Percentiles rank a stretch among this genome's conserved stretches.
phyloP scores from a whole-genome alignment of 352 stramenopile genomes.

The Phytopythium aichiense region DNA sequence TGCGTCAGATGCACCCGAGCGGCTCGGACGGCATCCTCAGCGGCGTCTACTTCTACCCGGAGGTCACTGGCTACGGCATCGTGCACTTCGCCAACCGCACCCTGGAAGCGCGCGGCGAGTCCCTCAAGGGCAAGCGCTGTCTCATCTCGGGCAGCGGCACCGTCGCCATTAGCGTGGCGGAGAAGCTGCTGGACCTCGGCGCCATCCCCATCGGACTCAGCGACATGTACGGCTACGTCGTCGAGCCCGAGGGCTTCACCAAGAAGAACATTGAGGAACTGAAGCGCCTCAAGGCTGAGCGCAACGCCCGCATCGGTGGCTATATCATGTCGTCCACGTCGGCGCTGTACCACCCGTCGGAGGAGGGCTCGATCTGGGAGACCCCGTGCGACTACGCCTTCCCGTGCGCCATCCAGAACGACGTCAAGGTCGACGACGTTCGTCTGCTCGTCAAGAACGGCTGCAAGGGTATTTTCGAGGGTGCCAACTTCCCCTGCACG shows the following conservation, averaged over 20 bases:
- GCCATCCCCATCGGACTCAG: conserved; percentile 96
- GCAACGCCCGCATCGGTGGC: conserved; percentile 70
- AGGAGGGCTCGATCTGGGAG: conserved; percentile 83
- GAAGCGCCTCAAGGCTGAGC: conserved; percentile 80
- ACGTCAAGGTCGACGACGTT: conserved; percentile 79
- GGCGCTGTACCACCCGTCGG: conserved; percentile 80
- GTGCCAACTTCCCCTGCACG: conserved; percentile 80
- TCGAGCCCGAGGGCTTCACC: conserved; percentile 90
- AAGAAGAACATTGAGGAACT: conserved; percentile 66
- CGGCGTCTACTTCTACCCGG: conserved; percentile 84
- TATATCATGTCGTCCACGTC: conserved; percentile 90
- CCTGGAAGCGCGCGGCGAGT: conserved; percentile 90
- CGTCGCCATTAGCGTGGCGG: conserved; percentile 90
- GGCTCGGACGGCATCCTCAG: conserved; percentile 88
- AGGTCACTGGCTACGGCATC: conserved; percentile 92
- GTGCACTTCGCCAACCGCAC: conserved; percentile 95
- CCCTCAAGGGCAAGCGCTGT: conserved; percentile 94
- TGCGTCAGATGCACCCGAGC: conserved; percentile 79
- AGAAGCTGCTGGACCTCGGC: conserved; percentile 95
- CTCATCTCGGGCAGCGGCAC: conserved; percentile 95
- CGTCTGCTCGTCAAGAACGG: conserved; percentile 85
- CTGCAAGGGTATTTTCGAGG: conserved; percentile 87
- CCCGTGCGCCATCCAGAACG: conserved; percentile 93
- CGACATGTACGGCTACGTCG: conserved; percentile 94
- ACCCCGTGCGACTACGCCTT: conserved; percentile 96